These are phyloP conservation scores for Penicillium coprophilum DNA, from an alignment of 495 filamentous ascomycete genomes.

Conservation along the genomic window DNA sequence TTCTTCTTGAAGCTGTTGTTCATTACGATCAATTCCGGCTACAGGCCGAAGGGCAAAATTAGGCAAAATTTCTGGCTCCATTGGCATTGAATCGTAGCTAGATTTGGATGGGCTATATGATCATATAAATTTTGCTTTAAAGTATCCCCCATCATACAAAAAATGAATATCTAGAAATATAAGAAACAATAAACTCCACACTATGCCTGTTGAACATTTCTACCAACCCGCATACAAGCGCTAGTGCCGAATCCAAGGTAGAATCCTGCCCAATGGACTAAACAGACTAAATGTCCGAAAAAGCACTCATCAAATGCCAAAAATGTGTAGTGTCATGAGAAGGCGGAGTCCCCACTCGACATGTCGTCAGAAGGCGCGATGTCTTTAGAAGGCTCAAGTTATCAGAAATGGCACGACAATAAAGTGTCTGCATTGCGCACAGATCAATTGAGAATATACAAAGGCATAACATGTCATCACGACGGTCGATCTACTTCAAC, in stretches of 20 bases:
- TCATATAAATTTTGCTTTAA: too few relatives aligned
- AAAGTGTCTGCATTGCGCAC: not conserved
- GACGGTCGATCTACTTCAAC: conserved; percentile 35
- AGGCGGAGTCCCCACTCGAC: conserved; percentile 13
- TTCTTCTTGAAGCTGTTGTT: conserved; percentile 37
- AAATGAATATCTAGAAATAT: not conserved
- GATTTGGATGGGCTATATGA: not conserved
- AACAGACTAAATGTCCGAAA: not conserved
- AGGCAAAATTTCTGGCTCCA: not conserved
- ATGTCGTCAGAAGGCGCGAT: conserved; percentile 23
- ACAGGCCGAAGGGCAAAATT: conserved; percentile 1
- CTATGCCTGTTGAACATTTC: not conserved
- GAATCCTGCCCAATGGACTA: not conserved
- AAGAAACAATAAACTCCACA: too few relatives aligned
- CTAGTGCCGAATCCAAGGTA: not conserved
- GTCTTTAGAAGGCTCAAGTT: conserved; percentile 11
- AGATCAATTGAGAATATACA: not conserved
- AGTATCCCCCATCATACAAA: not conserved
- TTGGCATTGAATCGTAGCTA: not conserved
- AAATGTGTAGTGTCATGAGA: not conserved
- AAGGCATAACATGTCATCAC: conserved; percentile 18
- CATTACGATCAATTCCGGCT: conserved; percentile 31
- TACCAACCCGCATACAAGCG: not conserved
- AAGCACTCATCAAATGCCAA: not conserved
- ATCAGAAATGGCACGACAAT: not conserved